Conservation (phyloP, 306 rosid genomes). For the Quercus agrifolia region DNA sequence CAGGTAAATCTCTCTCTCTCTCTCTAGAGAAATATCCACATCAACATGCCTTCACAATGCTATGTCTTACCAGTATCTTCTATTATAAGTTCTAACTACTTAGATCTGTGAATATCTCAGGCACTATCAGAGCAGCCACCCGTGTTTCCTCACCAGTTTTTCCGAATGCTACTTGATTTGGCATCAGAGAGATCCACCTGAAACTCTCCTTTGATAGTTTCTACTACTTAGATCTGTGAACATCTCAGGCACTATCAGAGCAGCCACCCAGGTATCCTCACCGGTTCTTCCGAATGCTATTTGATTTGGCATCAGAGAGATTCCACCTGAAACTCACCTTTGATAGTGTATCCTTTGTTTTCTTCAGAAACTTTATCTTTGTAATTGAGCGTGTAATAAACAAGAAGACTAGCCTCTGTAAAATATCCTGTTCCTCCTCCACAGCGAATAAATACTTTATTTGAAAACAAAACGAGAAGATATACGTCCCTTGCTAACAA, state of each 20-base stretch:
- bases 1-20: conserved; percentile 49
- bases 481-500: no score
- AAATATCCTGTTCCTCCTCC: no score
- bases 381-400: neutral
- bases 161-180: conserved; percentile 80
- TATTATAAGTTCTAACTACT: conserved; percentile 17
- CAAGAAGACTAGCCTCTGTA: neutral
- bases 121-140: conserved; percentile 86
- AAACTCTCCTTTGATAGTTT: neutral
- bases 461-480: no score
- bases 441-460: no score
- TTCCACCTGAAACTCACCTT: conserved; percentile 17
- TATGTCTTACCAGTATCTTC: neutral
- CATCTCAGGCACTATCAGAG: conserved; percentile 80
- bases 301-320: conserved; percentile 80
- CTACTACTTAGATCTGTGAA: conserved; percentile 9
- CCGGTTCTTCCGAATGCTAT: conserved; percentile 75
- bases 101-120: conserved; percentile 44
- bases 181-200: conserved; percentile 56
- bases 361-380: neutral
- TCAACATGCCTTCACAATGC: neutral
- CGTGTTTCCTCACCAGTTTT: conserved; percentile 81
- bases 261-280: conserved; percentile 83
- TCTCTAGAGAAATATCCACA: neutral
- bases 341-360: neutral